Percentiles rank a stretch among this genome's conserved stretches.
Conservation (phyloP, 768 basidiomycete species). For the Kwoniella sp. region DNA sequence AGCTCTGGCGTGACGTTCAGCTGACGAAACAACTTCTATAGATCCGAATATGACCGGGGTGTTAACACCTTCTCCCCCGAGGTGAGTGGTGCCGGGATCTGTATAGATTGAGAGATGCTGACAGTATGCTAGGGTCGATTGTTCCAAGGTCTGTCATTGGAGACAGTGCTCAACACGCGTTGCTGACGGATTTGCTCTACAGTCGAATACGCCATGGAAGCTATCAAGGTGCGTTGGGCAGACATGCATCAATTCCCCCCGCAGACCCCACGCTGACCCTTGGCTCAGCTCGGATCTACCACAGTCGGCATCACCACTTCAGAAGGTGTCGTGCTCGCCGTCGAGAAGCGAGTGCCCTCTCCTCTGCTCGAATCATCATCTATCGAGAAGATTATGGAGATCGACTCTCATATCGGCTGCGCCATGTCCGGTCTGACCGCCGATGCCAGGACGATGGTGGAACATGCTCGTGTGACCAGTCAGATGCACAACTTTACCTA, state of each 20-base stretch:
- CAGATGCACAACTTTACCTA: constrained; percentile 83
- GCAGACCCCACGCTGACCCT: not conserved
- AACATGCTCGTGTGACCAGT: constrained; percentile 94
- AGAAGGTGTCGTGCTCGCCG: constrained; percentile 84
- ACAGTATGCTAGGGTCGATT: constrained; percentile 65
- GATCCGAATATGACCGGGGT: constrained; percentile 67
- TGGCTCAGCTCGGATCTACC: constrained; percentile 88
- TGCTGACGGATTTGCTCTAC: constrained; percentile 11
- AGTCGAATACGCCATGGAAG: constrained; percentile 99
- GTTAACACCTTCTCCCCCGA: constrained; percentile 98
- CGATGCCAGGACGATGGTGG: constrained; percentile 98
- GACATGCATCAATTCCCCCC: not conserved
- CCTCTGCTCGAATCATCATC: constrained; percentile 90
- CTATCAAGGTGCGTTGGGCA: constrained; percentile 74
- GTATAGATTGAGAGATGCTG: not conserved
- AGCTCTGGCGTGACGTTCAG: not conserved
- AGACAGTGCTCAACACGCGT: not conserved
- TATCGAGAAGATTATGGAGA: constrained; percentile 99
- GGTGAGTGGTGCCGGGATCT: constrained; percentile 27
- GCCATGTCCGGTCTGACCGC: constrained; percentile 95
- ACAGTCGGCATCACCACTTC: constrained; percentile 91
- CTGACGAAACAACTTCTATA: no score
- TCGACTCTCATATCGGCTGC: constrained; percentile 90
- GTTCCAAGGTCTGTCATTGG: constrained; percentile 72
- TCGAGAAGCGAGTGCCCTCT: constrained; percentile 98